Percentiles rank a stretch among this genome's conserved stretches.
Conservation (phyloP, 73 alveolate species). For the Diophrys sp. region DNA sequence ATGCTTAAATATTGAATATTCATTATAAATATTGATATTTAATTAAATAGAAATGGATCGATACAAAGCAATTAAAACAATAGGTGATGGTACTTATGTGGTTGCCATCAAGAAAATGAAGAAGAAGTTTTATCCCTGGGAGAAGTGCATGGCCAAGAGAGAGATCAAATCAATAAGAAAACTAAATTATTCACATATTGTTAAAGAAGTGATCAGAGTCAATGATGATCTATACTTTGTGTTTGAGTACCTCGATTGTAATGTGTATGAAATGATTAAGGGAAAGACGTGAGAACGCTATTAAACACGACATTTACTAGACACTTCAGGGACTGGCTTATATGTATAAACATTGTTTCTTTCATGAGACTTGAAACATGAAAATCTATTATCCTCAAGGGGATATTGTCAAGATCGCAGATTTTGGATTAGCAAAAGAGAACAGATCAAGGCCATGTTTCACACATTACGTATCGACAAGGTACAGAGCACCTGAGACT, state of each 20-base stretch:
- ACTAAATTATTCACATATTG: constrained; percentile 78
- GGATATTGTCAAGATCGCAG: constrained; percentile 97
- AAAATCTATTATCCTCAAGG: constrained; percentile 87
- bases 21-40: too few relatives aligned
- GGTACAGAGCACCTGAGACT: constrained; percentile 99
- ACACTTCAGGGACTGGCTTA: constrained; percentile 95
- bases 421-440: constrained; percentile 99
- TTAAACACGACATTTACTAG: constrained; percentile 80
- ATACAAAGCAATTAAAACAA: constrained; percentile 73
- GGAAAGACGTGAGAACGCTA: constrained; percentile 76
- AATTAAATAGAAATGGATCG: constrained; percentile 88
- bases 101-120: constrained; percentile 93
- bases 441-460: constrained; percentile 97
- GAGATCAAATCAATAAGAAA: constrained; percentile 87
- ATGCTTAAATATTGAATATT: too few relatives aligned
- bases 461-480: constrained; percentile 99
- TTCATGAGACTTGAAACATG: constrained; percentile 99
- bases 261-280: constrained; percentile 85
- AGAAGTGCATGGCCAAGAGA: constrained; percentile 85
- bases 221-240: constrained; percentile 90
- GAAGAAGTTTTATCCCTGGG: constrained; percentile 82
- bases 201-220: constrained; percentile 83
- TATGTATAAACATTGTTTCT: constrained; percentile 99
- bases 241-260: constrained; percentile 89
- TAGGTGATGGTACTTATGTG: constrained; percentile 94